A percentile compares a stretch with the other conserved stretches of the same genome.
Conservation (phyloP, 768 basidiomycete genomes). For the Brasilioporus rufonigricans region DNA sequence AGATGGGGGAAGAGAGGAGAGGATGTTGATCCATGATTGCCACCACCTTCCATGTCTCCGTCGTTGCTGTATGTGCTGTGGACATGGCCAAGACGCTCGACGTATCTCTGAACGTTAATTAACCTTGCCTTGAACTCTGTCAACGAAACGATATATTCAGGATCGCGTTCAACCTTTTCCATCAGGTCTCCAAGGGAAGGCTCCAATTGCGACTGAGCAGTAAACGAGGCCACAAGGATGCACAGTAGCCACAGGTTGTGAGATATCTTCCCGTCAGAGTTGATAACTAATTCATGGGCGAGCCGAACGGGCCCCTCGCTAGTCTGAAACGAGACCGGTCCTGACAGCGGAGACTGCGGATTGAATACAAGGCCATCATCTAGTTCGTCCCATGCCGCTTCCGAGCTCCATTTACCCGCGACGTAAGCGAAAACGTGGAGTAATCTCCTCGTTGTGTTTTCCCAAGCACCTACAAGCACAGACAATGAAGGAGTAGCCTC, state of each 20-base stretch:
- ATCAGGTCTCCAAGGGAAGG: constrained; percentile 17
- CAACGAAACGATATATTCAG: constrained; percentile 15
- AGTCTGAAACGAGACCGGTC: constrained; percentile 13
- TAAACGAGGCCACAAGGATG: constrained; percentile 29
- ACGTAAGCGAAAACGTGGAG: constrained; percentile 20
- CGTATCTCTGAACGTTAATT: constrained; percentile 24
- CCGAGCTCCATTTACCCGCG: constrained; percentile 20
- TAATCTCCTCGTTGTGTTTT: constrained; percentile 15
- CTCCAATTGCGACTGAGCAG: constrained; percentile 7
- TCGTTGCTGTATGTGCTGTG: constrained; percentile 15
- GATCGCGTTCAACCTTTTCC: constrained; percentile 9
- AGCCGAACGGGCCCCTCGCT: constrained; percentile 10
- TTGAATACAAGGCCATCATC: constrained; percentile 28
- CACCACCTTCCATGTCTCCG: constrained; percentile 18
- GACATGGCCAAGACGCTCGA: constrained; percentile 17
- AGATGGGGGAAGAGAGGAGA: constrained; percentile 22
- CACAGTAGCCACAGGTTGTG: constrained; percentile 49
- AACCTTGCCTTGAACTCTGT: constrained; percentile 23
- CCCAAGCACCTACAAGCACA: constrained; percentile 8
- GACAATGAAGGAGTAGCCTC: constrained; percentile 5
- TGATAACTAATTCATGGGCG: constrained; percentile 35
- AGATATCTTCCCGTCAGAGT: constrained; percentile 52
- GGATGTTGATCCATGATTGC: constrained; percentile 23
- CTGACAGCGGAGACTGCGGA: constrained; percentile 18
- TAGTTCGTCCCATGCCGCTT: constrained; percentile 26